These are phyloP conservation scores for Pyracantha coccinea DNA, from an alignment of 331 rosid species.

Conservation along the genomic window DNA sequence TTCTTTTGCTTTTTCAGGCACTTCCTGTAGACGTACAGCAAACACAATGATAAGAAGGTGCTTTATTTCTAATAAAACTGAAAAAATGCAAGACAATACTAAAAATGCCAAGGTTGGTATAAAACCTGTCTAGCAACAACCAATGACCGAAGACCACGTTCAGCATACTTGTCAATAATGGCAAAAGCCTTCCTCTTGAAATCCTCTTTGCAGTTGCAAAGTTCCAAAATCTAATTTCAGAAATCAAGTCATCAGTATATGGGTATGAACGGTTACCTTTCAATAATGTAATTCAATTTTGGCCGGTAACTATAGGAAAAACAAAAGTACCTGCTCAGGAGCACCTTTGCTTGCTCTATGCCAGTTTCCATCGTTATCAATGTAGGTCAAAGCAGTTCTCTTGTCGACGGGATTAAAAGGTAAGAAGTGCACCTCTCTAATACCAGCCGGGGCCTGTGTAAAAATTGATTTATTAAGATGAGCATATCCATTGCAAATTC, in stretches of 20 bases:
- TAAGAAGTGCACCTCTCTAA: constrained; percentile 79
- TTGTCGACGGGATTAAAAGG: constrained; percentile 97
- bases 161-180: constrained; percentile 89
- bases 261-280: neutral
- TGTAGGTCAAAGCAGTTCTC: constrained; percentile 97
- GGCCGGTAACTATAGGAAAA: neutral
- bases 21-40: constrained; percentile 46
- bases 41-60: constrained; percentile 1
- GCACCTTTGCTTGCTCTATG: constrained; percentile 98
- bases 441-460: constrained; percentile 80
- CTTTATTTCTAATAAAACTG: neutral
- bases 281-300: neutral
- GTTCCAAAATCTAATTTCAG: constrained; percentile 49
- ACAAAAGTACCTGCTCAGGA: constrained; percentile 79
- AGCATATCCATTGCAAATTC: neutral
- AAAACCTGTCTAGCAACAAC: constrained; percentile 90
- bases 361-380: constrained; percentile 70
- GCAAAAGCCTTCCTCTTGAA: constrained; percentile 55
- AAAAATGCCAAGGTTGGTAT: neutral
- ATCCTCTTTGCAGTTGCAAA: constrained; percentile 87
- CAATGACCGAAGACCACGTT: constrained; percentile 94
- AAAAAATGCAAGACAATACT: neutral
- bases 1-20: constrained; percentile 73
- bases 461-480: neutral
- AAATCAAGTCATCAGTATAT: neutral